Percentiles rank a stretch among this genome's conserved stretches.
Evolutionary conservation across 371 early-diverging fungal species (phyloP).

Genomic region (Rhizomucor pusillus): DNA sequence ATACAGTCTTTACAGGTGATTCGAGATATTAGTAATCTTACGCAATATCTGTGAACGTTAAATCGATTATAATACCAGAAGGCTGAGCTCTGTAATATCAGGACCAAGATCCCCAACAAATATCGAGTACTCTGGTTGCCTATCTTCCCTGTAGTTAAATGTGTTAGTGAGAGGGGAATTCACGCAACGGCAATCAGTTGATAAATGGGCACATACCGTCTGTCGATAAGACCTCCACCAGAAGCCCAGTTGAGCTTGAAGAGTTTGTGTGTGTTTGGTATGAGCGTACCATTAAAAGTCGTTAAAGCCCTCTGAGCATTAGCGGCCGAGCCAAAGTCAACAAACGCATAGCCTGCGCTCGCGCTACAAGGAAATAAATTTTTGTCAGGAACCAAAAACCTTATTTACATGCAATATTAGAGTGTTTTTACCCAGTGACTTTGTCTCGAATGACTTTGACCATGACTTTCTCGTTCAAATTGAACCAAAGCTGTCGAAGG

Average conservation of each 20-base stretch:
- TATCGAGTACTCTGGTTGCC: constrained; percentile 73
- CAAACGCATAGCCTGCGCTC: constrained; percentile 77
- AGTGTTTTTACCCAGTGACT: constrained; percentile 54
- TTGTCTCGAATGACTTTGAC: constrained; percentile 89
- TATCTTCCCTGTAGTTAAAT: constrained; percentile 53
- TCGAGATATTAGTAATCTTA: too few species aligned
- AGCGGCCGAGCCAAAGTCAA: constrained; percentile 63
- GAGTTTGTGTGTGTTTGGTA: constrained; percentile 74
- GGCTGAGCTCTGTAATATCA: constrained; percentile 68
- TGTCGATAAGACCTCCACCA: constrained; percentile 61
- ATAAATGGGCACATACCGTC: constrained; percentile 45
- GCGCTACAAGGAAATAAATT: constrained; percentile 24
- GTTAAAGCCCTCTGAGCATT: constrained; percentile 18
- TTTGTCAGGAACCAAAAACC: constrained; percentile 6
- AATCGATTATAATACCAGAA: constrained; percentile 76
- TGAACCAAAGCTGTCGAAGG: constrained; percentile 69
- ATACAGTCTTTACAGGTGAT: constrained; percentile 29
- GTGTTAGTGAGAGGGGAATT: constrained; percentile 49
- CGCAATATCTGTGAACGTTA: too few species aligned
- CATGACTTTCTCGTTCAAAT: constrained; percentile 65
- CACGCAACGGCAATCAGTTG: constrained; percentile 70
- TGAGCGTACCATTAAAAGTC: constrained; percentile 71
- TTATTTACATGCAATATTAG: constrained; percentile 56
- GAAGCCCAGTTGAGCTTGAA: constrained; percentile 76
- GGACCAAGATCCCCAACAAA: constrained; percentile 87